These are phyloP conservation scores for Sesbania bispinosa DNA, from an alignment of 306 rosid genomes.

Conservation along the genomic window DNA sequence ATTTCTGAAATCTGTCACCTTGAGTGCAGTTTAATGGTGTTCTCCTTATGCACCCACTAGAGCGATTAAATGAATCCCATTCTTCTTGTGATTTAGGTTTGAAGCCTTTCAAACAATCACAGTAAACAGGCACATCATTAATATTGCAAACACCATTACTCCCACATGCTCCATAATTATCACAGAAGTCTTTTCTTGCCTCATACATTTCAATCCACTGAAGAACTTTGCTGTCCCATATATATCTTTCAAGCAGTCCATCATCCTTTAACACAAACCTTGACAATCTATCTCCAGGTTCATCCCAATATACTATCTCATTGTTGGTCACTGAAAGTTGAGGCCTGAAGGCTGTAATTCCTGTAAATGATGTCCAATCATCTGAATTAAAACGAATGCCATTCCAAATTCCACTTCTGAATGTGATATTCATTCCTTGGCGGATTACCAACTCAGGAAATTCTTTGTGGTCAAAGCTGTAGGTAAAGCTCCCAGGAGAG, in stretches of 20 bases:
- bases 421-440: not conserved
- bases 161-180: slow-evolving; percentile 37
- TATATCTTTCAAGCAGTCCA: slow-evolving; percentile 4
- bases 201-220: slow-evolving; percentile 17
- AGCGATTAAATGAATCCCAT: slow-evolving; percentile 25
- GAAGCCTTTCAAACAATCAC: slow-evolving; percentile 37
- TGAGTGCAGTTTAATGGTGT: slow-evolving; percentile 33
- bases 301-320: slow-evolving; percentile 23
- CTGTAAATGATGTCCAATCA: not conserved
- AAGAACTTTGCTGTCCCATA: not conserved
- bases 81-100: slow-evolving; percentile 21
- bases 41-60: slow-evolving; percentile 34
- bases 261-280: slow-evolving; percentile 16
- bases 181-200: slow-evolving; percentile 34
- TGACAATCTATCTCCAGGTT: slow-evolving; percentile 19
- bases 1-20: slow-evolving; percentile 27
- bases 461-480: slow-evolving; percentile 3
- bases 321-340: not conserved
- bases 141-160: slow-evolving; percentile 31
- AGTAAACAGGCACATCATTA: slow-evolving; percentile 8
- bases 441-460: slow-evolving; percentile 25
- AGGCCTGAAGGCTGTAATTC: slow-evolving; percentile 17
- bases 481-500: slow-evolving; percentile 28
- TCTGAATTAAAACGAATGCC: slow-evolving; percentile 16
- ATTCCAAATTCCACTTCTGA: slow-evolving; percentile 14